Base-by-base conservation (phyloP, 2,329 filamentous ascomycete species). In the Corinectria fuckeliana region DNA sequence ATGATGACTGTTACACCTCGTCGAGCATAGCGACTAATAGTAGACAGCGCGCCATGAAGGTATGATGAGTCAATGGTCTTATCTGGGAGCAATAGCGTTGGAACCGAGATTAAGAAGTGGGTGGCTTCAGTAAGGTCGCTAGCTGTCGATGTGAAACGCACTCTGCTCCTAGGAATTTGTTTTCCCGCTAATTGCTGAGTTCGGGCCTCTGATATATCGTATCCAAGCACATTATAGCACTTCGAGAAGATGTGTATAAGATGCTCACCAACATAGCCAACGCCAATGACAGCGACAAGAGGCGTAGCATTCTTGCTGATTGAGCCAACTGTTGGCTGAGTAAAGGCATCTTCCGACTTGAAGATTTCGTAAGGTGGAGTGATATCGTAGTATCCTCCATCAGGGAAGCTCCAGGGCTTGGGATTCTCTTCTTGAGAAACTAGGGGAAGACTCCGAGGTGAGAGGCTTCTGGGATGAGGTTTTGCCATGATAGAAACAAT, bases 81-180 rank as follows among this genome's bases (percentile, higher is more conserved):
- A 67, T 84, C 78, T 0, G 75, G 71, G 4, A 74, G 73, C 7
- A 85, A 74, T 1, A 82, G 75, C 0, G 83, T 85, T 1, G 83
- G 83, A 2, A 85, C 82, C 0, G 82, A 78, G 59, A 85, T 81
- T 32, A 85, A 77, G 52, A 83, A 83, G 67, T 85, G 81, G 0
- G 80, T 82, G 8, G 80, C 83, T 28, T 68, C 60, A 3, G 69
- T 63, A 13, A 85, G 73, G 11, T 77, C 74, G 9, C 62, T 64
- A 6, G 77, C 65, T 23, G 74, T 72, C n/a, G 71, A 72, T 1
- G 81, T 81, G 64, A 82, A 76, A 4, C 65, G 69, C 26, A 76
- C 71, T 9, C 68, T 71, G 38, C 64, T 70, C 20, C 69, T 72
- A 13, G 55, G 34, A 3, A 51, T 56, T 49, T 75, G 71, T 10